Evolutionary conservation across 495 filamentous ascomycete species (phyloP).

Genomic region (Aspergillus sclerotioniger): DNA sequence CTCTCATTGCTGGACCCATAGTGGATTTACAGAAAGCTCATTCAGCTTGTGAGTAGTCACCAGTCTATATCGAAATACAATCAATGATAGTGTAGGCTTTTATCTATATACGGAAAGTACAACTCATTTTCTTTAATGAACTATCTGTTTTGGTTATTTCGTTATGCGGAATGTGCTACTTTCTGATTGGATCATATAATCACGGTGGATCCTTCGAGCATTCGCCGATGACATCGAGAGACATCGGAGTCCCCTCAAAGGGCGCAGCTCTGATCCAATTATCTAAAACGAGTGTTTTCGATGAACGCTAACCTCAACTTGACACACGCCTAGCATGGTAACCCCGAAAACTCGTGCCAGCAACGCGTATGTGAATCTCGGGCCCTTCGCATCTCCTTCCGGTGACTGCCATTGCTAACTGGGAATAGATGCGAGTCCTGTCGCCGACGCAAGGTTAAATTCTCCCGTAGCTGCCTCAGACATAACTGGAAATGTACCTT

Average conservation of each 20-base stretch:
- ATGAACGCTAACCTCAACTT: no score
- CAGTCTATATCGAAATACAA: constrained; percentile 50
- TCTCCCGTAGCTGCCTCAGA: constrained; percentile 20
- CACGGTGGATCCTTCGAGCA: no score
- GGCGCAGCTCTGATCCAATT: no score
- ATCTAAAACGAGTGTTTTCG: no score
- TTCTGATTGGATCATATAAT: no score
- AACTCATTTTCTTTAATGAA: constrained; percentile 43
- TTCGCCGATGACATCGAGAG: no score
- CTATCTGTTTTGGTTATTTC: no score
- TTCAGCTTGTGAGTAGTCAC: constrained; percentile 16
- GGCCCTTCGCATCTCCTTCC: neutral
- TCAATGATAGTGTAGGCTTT: no score
- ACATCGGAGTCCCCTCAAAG: no score
- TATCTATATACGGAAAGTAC: no score
- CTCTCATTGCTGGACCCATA: neutral
- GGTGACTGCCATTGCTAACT: no score
- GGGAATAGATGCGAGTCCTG: constrained; percentile 26
- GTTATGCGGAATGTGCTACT: no score
- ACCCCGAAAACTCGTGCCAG: neutral
- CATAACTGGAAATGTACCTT: constrained; percentile 24
- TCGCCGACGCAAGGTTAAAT: constrained; percentile 24
- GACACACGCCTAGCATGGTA: neutral
- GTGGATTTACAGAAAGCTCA: neutral
- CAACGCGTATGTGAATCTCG: constrained; percentile 5